A percentile compares a stretch with the other conserved stretches of the same genome.
These are phyloP conservation scores for Caryopteris hybrid DNA, from an alignment of 305 asterid genomes.

Conservation along the genomic window DNA sequence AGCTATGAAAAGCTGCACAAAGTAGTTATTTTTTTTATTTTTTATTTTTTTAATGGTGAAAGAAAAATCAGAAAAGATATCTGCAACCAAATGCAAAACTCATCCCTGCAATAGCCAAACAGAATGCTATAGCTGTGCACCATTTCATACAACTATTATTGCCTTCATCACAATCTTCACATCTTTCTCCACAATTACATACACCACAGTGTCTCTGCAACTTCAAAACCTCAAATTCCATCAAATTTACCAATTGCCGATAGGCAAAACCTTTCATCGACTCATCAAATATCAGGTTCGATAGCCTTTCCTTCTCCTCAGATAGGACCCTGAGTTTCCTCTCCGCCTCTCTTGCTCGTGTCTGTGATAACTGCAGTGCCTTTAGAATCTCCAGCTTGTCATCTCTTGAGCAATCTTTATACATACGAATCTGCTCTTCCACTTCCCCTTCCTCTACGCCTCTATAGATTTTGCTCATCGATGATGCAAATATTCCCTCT, in stretches of 20 bases:
- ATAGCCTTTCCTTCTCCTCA: slow-evolving; percentile 40
- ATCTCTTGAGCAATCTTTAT: neutral
- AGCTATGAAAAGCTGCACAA: neutral
- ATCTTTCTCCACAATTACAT: neutral
- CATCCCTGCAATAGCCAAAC: slow-evolving; percentile 47
- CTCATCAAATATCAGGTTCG: slow-evolving; percentile 36
- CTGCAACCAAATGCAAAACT: slow-evolving; percentile 30
- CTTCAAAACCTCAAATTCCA: slow-evolving; percentile 32
- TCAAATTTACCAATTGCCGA: slow-evolving; percentile 44
- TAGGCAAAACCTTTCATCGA: slow-evolving; percentile 40
- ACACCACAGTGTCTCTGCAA: slow-evolving; percentile 8
- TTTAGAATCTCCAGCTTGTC: slow-evolving; percentile 43
- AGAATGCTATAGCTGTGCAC: slow-evolving; percentile 35
- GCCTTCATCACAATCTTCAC: slow-evolving; percentile 22
- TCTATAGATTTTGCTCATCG: slow-evolving; percentile 10
- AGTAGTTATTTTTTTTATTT: no score
- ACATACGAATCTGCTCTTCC: neutral
- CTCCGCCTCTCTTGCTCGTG: slow-evolving; percentile 68
- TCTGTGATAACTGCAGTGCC: slow-evolving; percentile 58
- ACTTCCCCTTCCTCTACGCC: neutral
- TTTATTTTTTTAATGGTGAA: neutral
- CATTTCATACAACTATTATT: slow-evolving; percentile 14
- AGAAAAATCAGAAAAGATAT: slow-evolving; percentile 20
- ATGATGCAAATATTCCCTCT: slow-evolving; percentile 19
- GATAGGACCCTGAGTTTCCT: slow-evolving; percentile 30